phyloP scores from a whole-genome alignment of 1,284 basidiomycete species.

The Meira nashicola region DNA sequence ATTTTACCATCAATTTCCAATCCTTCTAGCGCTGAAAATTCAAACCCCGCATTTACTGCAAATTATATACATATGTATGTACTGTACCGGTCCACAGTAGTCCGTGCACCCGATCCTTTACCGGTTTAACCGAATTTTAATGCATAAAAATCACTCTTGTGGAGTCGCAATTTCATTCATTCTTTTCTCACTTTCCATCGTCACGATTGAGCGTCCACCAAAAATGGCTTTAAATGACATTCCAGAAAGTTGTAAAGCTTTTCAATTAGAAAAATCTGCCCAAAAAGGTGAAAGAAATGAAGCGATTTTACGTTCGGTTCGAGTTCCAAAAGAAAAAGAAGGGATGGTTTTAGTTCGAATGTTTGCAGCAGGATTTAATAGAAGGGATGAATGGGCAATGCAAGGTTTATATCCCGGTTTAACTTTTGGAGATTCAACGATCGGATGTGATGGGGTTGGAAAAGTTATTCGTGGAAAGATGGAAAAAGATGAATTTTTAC shows the following conservation, averaged over 20 bases:
- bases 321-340: slow-evolving; percentile 1
- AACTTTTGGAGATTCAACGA: slow-evolving; percentile 58
- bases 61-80: no score
- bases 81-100: no score
- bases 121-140: no score
- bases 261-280: neutral
- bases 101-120: no score
- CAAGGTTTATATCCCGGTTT: slow-evolving; percentile 73
- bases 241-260: neutral
- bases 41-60: no score
- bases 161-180: no score
- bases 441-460: slow-evolving; percentile 66
- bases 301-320: slow-evolving; percentile 4
- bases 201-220: no score
- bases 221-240: no score
- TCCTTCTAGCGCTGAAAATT: no score
- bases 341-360: slow-evolving; percentile 18
- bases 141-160: no score
- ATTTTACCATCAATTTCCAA: no score
- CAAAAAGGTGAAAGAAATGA: slow-evolving; percentile 6
- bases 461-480: slow-evolving; percentile 54
- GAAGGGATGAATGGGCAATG: slow-evolving; percentile 71
- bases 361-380: slow-evolving; percentile 70
- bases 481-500: slow-evolving; percentile 7
- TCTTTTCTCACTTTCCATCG: no score